Evolutionary conservation across 108 stramenopile genomes (phyloP), one percentile per base, ranked within the genome.

Genomic region (Pseudonitzschia multiseries): DNA sequence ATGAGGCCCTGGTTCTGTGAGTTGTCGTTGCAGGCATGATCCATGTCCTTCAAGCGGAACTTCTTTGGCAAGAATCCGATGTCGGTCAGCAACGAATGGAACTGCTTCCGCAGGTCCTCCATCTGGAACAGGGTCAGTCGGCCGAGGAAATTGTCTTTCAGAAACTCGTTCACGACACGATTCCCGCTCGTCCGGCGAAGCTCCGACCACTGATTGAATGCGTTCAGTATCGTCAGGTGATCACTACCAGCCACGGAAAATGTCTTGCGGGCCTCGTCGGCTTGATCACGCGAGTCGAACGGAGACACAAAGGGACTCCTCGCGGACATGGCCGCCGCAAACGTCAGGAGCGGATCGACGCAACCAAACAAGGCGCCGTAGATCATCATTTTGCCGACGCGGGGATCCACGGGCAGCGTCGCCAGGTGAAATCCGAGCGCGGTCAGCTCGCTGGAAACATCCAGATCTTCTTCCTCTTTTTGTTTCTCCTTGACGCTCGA

Each of bases 381-480:
- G 18, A 98, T 83, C 69, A 90, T 81, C 88, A 95, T 87, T 68
- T 97, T 97, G 31, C 95, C 97, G 2, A 96, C 81, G 0, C 95
- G 82, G n/a, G 95, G 90, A 72, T 96, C 95, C 12, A 96, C 83
- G 9, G 97, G 97, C 10, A 97, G 68, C 13, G 84, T 81, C 21
- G 87, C 94, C 17, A 98, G 75, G 72, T 96, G 95, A 68, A 88
- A 94, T 14, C 97, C 97, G 56, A 98, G 84, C 36, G 95, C 89
- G 5, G 97, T 97, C 46, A 97, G 72, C 54, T 81, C 73, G 21
- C 81, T 76, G 0, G 75, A 48, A 24, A 81, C 87, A 21, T 64
- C 33, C 6, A 85, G 48, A 28, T 64, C 31, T n/a, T 53, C 64
- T 20, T 67, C 71, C 15, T 71, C 53, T 9, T 29, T 36, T 31